phyloP scores from a whole-genome alignment of 345 rosid genomes.

The Lumnitzera racemosa region DNA sequence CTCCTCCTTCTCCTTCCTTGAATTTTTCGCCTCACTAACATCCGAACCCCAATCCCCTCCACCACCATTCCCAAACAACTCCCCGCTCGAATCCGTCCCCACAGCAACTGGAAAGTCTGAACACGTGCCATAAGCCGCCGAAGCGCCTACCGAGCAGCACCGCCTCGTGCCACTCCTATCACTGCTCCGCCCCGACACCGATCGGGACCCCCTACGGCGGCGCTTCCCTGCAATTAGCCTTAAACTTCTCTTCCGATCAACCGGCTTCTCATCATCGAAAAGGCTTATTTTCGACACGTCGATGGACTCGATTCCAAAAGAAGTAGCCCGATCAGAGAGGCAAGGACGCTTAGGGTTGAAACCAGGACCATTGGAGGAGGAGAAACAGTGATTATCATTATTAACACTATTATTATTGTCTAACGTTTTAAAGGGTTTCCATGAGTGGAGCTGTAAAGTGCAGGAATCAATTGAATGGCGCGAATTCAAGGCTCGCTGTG shows the following conservation, averaged over 20 bases:
- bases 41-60: conserved; percentile 75
- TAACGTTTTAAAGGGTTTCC: conserved; percentile 72
- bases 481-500: conserved; percentile 50
- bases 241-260: conserved; percentile 24
- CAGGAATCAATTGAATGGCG: conserved; percentile 74
- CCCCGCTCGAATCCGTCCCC: conserved; percentile 96
- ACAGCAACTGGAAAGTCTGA: conserved; percentile 83
- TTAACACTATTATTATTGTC: conserved; percentile 34
- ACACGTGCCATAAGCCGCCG: conserved; percentile 74
- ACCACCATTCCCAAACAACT: conserved; percentile 70
- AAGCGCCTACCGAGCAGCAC: conserved; percentile 84
- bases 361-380: conserved; percentile 4
- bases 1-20: conserved; percentile 57
- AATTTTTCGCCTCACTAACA: conserved; percentile 70
- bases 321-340: conserved; percentile 90
- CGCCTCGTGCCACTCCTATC: conserved; percentile 84
- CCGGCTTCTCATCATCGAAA: conserved; percentile 50
- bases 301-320: conserved; percentile 50
- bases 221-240: conserved; percentile 57
- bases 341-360: conserved; percentile 72
- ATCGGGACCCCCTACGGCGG: conserved; percentile 78
- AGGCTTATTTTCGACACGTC: conserved; percentile 71
- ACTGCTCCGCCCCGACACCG: conserved; percentile 86
- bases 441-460: conserved; percentile 73
- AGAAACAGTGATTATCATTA: conserved; percentile 27